A percentile compares a stretch with the other conserved stretches of the same genome.
Conservation (phyloP, 2,329 filamentous ascomycete genomes). For the Sphaerulina populicola region DNA sequence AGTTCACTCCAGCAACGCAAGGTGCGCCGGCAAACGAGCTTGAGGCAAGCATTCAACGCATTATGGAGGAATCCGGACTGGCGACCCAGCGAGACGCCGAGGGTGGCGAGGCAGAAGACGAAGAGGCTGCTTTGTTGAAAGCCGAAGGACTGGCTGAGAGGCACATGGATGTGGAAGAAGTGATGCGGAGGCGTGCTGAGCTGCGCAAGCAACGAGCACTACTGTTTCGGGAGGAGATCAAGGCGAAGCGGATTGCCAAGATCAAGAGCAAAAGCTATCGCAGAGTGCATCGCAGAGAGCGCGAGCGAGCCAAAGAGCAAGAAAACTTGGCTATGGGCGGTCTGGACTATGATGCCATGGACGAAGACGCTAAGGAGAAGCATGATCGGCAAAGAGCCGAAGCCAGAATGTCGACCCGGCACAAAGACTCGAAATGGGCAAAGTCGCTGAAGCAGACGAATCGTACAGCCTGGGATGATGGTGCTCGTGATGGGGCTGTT, state of each 20-base stretch:
- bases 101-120: constrained; percentile 42
- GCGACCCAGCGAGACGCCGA: constrained; percentile 37
- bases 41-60: constrained; percentile 75
- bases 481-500: constrained; percentile 65
- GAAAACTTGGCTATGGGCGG: constrained; percentile 51
- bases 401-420: constrained; percentile 75
- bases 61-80: constrained; percentile 82
- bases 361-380: constrained; percentile 54
- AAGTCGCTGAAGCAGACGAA: constrained; percentile 73
- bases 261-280: constrained; percentile 97
- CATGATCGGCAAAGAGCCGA: constrained; percentile 69
- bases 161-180: constrained; percentile 62
- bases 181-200: constrained; percentile 63
- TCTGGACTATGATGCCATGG: constrained; percentile 51
- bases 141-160: constrained; percentile 63
- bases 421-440: constrained; percentile 86
- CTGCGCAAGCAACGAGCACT: constrained; percentile 74
- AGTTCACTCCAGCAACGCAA: constrained; percentile 51
- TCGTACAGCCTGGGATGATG: constrained; percentile 78
- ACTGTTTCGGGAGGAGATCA: constrained; percentile 78
- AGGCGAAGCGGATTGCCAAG: constrained; percentile 90
- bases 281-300: constrained; percentile 77
- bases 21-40: constrained; percentile 67
- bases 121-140: constrained; percentile 58
- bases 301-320: constrained; percentile 50